Conservation (phyloP, 345 rosid genomes). For the Lepidium didymum region DNA sequence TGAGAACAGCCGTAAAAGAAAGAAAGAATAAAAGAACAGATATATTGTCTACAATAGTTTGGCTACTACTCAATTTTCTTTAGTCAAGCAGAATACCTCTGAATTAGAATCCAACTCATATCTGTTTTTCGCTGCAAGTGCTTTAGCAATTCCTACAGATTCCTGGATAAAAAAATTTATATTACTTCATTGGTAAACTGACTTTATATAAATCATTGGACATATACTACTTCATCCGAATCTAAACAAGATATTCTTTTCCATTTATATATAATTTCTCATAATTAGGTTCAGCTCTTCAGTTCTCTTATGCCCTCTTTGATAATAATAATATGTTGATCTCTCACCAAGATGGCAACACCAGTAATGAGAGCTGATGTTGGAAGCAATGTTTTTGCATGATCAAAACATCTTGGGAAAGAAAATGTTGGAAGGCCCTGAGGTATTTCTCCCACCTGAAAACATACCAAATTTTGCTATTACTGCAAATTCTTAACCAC, state of each 20-base stretch:
- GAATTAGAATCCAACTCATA: conserved; percentile 95
- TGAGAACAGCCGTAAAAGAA: neutral
- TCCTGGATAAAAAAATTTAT: conserved; percentile 44
- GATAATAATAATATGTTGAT: neutral
- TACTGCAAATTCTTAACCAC: neutral
- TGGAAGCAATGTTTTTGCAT: conserved; percentile 73
- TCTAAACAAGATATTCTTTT: neutral
- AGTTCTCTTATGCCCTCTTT: neutral
- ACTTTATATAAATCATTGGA: neutral
- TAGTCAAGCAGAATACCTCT: conserved; percentile 48
- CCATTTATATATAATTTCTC: neutral
- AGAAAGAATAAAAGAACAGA: neutral
- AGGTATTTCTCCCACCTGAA: conserved; percentile 95
- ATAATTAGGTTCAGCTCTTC: neutral
- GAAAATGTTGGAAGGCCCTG: conserved; percentile 94
- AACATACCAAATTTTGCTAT: conserved; percentile 19
- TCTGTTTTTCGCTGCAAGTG: conserved; percentile 94
- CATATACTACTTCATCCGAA: neutral
- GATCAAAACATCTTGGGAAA: conserved; percentile 59
- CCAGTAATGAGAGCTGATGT: conserved; percentile 95
- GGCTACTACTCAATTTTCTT: neutral
- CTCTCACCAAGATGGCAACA: conserved; percentile 94
- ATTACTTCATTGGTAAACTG: neutral
- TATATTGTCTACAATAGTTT: neutral
- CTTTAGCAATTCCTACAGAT: conserved; percentile 99